A percentile compares a stretch with the other conserved stretches of the same genome.
Evolutionary conservation across 805 yeast species (phyloP).

Genomic region (Komagataella kurtzmanii): DNA sequence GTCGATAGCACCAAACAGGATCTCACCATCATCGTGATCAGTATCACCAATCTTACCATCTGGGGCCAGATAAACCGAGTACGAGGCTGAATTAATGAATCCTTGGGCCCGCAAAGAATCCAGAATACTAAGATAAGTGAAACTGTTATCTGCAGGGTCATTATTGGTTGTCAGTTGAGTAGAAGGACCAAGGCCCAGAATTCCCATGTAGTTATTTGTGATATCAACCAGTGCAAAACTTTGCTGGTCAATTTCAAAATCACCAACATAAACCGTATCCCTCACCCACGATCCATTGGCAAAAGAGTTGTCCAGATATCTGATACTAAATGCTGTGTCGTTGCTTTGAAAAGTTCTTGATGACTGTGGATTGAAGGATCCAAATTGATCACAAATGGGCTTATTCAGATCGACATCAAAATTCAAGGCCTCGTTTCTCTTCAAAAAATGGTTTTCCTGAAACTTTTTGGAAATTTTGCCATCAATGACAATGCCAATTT

Average conservation of each 20-base stretch:
- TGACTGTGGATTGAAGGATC: conserved; percentile 29
- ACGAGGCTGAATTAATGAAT: conserved; percentile 36
- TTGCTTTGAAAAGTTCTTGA: conserved; percentile 27
- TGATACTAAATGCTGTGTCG: conserved; percentile 25
- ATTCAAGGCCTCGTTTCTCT: neutral
- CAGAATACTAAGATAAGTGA: conserved; percentile 57
- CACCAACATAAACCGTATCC: conserved; percentile 45
- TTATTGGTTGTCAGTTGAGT: conserved; percentile 48
- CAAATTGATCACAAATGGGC: conserved; percentile 24
- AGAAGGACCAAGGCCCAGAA: conserved; percentile 58
- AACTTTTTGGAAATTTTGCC: neutral
- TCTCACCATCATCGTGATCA: conserved; percentile 26
- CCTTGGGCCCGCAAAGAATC: conserved; percentile 43
- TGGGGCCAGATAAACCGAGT: conserved; percentile 48
- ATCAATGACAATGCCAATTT: neutral
- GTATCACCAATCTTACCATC: conserved; percentile 7
- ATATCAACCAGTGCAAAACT: conserved; percentile 66
- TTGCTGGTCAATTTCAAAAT: conserved; percentile 29
- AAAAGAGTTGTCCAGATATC: conserved; percentile 32
- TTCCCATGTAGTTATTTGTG: conserved; percentile 55
- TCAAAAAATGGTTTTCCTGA: neutral
- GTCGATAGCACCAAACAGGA: conserved; percentile 65
- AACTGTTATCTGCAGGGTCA: conserved; percentile 5
- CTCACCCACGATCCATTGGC: conserved; percentile 46
- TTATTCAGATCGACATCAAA: neutral